Percentiles rank a stretch among this genome's conserved stretches.
Evolutionary conservation across 2,329 filamentous ascomycete species (phyloP).

Genomic region (Periconia sp.): DNA sequence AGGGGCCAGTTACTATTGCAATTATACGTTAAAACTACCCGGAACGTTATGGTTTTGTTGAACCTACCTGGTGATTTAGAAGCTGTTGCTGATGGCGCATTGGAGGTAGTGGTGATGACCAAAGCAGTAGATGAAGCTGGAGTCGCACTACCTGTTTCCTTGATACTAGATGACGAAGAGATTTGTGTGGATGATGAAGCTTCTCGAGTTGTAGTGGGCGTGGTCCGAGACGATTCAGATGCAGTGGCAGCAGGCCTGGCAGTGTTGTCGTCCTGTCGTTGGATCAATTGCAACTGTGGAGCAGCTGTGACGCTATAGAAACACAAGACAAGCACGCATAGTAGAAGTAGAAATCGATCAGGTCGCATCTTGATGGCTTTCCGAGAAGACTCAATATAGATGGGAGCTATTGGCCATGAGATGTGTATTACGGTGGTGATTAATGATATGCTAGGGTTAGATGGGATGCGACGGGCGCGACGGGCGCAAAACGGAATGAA

Average conservation of each 20-base stretch:
- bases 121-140: conserved; percentile 4
- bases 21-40: background rate
- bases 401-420: conserved; percentile 24
- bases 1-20: conserved; percentile 9
- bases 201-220: conserved; percentile 18
- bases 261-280: conserved; percentile 32
- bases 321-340: conserved; percentile 29
- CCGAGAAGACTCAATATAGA: conserved; percentile 12
- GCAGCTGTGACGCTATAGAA: conserved; percentile 25
- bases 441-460: background rate
- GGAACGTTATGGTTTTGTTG: background rate
- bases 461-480: background rate
- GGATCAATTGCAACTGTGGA: conserved; percentile 20
- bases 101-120: conserved; percentile 16
- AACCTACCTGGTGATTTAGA: conserved; percentile 22
- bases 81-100: conserved; percentile 18
- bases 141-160: conserved; percentile 14
- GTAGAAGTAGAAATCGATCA: conserved; percentile 24
- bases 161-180: conserved; percentile 13
- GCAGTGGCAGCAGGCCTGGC: conserved; percentile 14
- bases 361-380: conserved; percentile 30
- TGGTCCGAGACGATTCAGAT: conserved; percentile 13
- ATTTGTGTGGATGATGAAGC: conserved; percentile 13
- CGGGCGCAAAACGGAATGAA: background rate
- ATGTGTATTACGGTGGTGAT: background rate